Conservation (phyloP, 108 stramenopile genomes). For the Schizochytrium sp. region DNA sequence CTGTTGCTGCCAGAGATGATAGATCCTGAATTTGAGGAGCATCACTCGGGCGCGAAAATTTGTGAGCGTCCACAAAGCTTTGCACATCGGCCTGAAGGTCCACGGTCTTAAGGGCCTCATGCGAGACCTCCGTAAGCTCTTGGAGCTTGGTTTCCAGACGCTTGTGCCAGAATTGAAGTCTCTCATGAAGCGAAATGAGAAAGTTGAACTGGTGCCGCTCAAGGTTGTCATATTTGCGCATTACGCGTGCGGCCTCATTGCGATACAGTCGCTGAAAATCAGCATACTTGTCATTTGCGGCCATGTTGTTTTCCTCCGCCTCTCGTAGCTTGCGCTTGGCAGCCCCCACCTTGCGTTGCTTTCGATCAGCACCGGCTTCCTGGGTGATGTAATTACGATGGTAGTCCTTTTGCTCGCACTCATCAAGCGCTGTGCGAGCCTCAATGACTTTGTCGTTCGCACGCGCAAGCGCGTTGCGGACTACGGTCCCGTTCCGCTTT, state of each 20-base stretch:
- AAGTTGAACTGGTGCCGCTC: conserved; percentile 8
- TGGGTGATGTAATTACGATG: background rate
- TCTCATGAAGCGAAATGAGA: background rate
- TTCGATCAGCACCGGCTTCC: background rate
- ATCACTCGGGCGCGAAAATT: background rate
- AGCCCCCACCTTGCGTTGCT: background rate
- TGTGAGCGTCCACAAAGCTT: background rate
- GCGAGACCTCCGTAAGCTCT: background rate
- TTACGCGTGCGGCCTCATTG: background rate
- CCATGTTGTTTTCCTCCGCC: background rate
- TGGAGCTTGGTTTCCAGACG: background rate
- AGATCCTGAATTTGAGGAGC: background rate
- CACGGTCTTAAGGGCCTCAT: background rate
- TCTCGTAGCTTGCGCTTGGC: background rate
- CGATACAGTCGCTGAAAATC: background rate
- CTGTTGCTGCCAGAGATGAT: background rate
- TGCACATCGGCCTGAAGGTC: background rate
- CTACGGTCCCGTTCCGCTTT: background rate
- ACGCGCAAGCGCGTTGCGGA: background rate
- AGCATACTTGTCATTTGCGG: background rate
- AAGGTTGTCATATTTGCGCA: background rate
- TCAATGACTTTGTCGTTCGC: background rate
- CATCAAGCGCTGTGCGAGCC: background rate
- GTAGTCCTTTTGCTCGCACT: background rate
- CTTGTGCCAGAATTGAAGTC: background rate